Base-by-base conservation (phyloP, 2,329 filamentous ascomycete species). In the Gliomastix tumulicola region DNA sequence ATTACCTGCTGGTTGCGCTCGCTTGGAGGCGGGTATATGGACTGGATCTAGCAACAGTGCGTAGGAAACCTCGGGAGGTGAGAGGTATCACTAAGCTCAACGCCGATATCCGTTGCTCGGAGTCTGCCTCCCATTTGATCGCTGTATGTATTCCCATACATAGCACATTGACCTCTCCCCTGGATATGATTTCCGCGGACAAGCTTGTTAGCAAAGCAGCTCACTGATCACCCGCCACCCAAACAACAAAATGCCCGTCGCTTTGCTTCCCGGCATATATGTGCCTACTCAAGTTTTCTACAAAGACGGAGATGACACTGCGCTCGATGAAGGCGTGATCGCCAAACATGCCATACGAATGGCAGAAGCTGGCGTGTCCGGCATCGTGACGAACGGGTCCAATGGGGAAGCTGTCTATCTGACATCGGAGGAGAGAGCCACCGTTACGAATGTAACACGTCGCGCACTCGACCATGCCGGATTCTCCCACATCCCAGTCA, bases 211-310 rank as follows among this genome's bases (percentile, higher is more conserved):
- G n/a, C n/a, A n/a, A n/a, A n/a, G n/a, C n/a, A n/a, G n/a, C n/a
- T n/a, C n/a, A n/a, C n/a, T n/a, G n/a, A n/a, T n/a, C n/a, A n/a
- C n/a, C n/a, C n/a, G 13, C 25, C 13, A 4, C 25, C 25, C 25
- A 28, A 20, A 21, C 16, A 12, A 15, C 27, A 44, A 19, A 19
- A 49, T 47, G 45, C 18, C 38, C 7, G 42, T 28, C 10, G 13
- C 25, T 28, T 19, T 82, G 34, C 69, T 72, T 32, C 68, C 75
- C 32, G 78, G 79, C 48, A 78, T 81, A 46, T 83, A 82, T 55
- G 75, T 75, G 38, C 79, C 79, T 19, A 82, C 76, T 28, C 77
- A 82, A 67, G 82, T 77, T 44, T 83, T 84, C 59, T 84, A 83
- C 62, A 67, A 71, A 9, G 62, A 71, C 30, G 32, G 27, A 16